Conservation (phyloP, 306 rosid species). For the Geum urbanum region DNA sequence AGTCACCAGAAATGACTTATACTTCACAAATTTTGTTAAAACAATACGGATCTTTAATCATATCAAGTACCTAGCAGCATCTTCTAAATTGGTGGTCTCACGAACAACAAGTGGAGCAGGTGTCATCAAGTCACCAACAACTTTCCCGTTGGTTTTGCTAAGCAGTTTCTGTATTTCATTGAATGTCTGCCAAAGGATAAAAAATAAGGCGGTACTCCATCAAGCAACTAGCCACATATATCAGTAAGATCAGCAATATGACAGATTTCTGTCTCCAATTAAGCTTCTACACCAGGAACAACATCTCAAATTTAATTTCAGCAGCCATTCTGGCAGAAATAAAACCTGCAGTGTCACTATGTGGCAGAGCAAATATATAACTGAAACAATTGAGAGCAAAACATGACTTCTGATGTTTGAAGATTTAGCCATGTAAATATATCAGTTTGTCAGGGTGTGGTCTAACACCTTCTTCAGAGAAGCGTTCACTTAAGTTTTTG, state of each 20-base stretch:
- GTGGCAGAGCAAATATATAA: background rate
- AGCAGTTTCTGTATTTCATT: constrained; percentile 81
- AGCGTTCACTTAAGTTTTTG: background rate
- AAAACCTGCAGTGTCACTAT: too few relatives aligned
- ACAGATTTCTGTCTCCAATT: background rate
- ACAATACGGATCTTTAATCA: background rate
- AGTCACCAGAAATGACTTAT: background rate
- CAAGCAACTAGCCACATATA: constrained; percentile 12
- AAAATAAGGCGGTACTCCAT: constrained; percentile 31
- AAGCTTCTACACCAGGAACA: background rate
- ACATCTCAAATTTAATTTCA: background rate
- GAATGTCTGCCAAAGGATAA: constrained; percentile 65
- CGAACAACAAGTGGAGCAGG: constrained; percentile 82
- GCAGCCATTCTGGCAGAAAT: background rate
- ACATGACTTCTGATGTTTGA: background rate
- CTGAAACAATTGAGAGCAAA: background rate
- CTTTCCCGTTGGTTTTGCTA: constrained; percentile 78
- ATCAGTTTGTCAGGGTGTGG: background rate
- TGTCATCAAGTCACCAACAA: constrained; percentile 96
- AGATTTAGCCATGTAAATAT: background rate
- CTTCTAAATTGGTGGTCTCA: constrained; percentile 75
- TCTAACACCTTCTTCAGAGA: background rate
- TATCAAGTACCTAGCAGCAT: constrained; percentile 66
- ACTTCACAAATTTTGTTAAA: background rate
- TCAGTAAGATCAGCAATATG: background rate